Evolutionary conservation across 2,329 filamentous ascomycete genomes (phyloP), one percentile per base, ranked within the genome.

Genomic region (Fusarium mexicanum): DNA sequence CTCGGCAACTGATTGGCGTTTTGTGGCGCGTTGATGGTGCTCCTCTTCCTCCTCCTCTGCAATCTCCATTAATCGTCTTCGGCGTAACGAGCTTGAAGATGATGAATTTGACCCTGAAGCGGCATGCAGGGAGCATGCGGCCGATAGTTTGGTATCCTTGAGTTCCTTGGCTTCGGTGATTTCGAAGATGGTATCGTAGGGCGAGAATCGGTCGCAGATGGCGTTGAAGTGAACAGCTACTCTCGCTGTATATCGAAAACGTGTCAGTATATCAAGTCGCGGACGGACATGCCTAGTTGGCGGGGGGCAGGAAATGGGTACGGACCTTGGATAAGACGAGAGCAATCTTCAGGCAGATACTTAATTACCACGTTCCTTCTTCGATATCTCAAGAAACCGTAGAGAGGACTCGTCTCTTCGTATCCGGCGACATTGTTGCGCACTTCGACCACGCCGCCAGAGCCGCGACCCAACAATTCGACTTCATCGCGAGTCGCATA

Each of bases 341-440:
- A 98, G 75, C 95, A 96, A 68, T 92, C 94, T 69, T 97, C 94
- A 3, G 96, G 96, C 71, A 98, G 89, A 82, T 96, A 98, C 85
- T 96, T 98, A 82, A 99, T 89, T 69, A 99, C 85, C 55, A 98
- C 93, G 83, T 95, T 98, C 80, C 95, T 91, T 80, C 95, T 91
- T 64, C 96, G 89, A 83, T 98, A 98, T 78, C 94, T 91, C 76
- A 99, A 85, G 81, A 98, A 94, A 61, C 96, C 96, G 80, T 97
- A 99, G 54, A 99, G 86, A 29, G 96, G 96, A 72, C 94, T 96
- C 63, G 90, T 89, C 74, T 98, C 95, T 64, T 93, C 90, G 81
- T 97, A 97, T 72, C 90, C 87, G 67, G 92, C 89, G 76, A 98
- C 92, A 64, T 91, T 89, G 79, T 91, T 91, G 79, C 95, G 92